Percentiles rank a stretch among this genome's conserved stretches.
Evolutionary conservation across 1,139 yeast genomes (phyloP).

Genomic region (Geotrichum macrosporum): DNA sequence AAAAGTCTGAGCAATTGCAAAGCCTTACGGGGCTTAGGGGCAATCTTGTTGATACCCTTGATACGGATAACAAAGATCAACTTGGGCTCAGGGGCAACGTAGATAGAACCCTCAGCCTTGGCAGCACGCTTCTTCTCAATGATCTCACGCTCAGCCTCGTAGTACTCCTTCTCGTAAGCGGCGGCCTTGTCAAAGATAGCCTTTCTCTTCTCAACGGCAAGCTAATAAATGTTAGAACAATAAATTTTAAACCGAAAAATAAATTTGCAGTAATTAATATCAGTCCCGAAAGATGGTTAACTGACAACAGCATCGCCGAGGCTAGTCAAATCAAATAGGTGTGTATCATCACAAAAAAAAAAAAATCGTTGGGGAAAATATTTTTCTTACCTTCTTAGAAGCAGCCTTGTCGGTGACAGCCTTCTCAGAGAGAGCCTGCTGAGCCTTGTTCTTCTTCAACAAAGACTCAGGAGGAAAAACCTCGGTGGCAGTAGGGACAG

Average conservation of each 20-base stretch:
- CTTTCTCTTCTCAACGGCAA: slow-evolving; percentile 59
- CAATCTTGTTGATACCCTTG: slow-evolving; percentile 99
- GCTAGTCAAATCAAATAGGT: slow-evolving; percentile 34
- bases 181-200: slow-evolving; percentile 97
- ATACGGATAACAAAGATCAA: slow-evolving; percentile 97
- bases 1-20: slow-evolving; percentile 95
- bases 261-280: slow-evolving; percentile 31
- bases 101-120: slow-evolving; percentile 74
- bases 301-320: slow-evolving; percentile 76
- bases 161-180: slow-evolving; percentile 96
- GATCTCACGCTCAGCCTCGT: slow-evolving; percentile 89
- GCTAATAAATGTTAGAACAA: slow-evolving; percentile 9
- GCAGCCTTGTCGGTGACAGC: slow-evolving; percentile 83
- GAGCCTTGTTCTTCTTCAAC: slow-evolving; percentile 88
- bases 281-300: slow-evolving; percentile 99
- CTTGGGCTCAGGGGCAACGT: slow-evolving; percentile 96
- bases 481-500: slow-evolving; percentile 25
- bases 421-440: slow-evolving; percentile 56
- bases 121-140: slow-evolving; percentile 94
- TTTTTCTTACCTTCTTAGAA: slow-evolving; percentile 90
- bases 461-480: slow-evolving; percentile 80
- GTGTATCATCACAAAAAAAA: slow-evolving; percentile 23
- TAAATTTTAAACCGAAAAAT: neutral
- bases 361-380: slow-evolving; percentile 3
- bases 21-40: slow-evolving; percentile 99